Base-by-base conservation (phyloP, 768 basidiomycete species). In the Melanogaster broomeanus region DNA sequence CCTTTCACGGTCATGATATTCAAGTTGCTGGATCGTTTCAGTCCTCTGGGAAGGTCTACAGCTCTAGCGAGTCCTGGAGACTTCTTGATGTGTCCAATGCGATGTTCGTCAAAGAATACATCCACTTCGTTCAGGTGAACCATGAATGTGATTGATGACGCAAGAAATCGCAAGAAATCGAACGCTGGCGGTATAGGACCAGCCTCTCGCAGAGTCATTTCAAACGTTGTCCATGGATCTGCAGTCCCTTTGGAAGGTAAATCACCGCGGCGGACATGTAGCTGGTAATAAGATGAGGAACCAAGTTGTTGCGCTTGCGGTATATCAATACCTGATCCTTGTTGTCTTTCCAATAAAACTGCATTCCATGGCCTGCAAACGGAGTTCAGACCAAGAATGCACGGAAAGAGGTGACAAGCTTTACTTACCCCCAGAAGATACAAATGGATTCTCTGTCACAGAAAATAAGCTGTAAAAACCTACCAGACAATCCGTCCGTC, bases 131-230 rank as follows among this genome's bases (percentile, higher is more conserved):
- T 73, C 10, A 99, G 78, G 53, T 84, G 78, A 11, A 80, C 74
- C 88, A 97, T 98, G 72, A 99, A 99, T 0, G 93, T 94, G 49
- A 99, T 85, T 1, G 90, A 91, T 2, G 93, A 95, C 34, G 87
- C 79, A 18, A 99, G 77, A 66, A 99, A 98, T 19, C 91, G 82
- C 28, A 88, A 83, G 56, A 98, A 85, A 61, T 98, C 93, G 56
- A 95, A 90, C 7, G 89, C 79, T 16, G 82, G 77, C 0, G 92
- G 93, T 51, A 96, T 85, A 0, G 93, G 82, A 2, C 78, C 74
- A 4, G 87, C 82, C 61, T 96, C 90, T 42, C 96, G 81, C 2
- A 97, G 77, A 4, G 77, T 76, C 90, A 99, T 95, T 52, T 90
- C 82, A 67, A 99, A 97, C 0, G 87, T 79, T 3, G 96, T 94